These are phyloP conservation scores for Yamadazyma diddensiae DNA, from an alignment of 1,139 yeast species.

Conservation along the genomic window DNA sequence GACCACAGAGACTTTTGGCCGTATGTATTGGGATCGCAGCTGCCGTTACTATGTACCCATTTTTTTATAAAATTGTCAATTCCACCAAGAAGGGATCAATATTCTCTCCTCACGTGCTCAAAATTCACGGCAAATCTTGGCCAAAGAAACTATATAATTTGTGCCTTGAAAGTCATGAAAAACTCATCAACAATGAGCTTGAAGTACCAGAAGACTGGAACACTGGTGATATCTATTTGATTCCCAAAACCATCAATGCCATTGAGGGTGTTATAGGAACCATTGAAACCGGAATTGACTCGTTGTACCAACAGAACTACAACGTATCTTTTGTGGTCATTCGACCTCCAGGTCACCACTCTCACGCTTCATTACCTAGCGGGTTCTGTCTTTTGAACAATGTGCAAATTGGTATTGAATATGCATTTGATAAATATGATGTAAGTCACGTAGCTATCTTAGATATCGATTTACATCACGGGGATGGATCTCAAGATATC, in stretches of 20 bases:
- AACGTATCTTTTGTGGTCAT: slow-evolving; percentile 67
- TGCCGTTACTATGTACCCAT: slow-evolving; percentile 70
- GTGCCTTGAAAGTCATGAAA: slow-evolving; percentile 57
- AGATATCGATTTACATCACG: slow-evolving; percentile 86
- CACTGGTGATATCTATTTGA: slow-evolving; percentile 76
- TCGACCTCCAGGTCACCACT: slow-evolving; percentile 89
- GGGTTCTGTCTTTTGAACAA: slow-evolving; percentile 87
- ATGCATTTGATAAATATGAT: slow-evolving; percentile 61
- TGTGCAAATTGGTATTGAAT: slow-evolving; percentile 79
- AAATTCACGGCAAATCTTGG: slow-evolving; percentile 79
- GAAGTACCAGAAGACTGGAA: slow-evolving; percentile 87
- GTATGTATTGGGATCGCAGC: slow-evolving; percentile 76
- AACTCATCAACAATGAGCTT: slow-evolving; percentile 51
- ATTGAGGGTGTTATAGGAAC: slow-evolving; percentile 80
- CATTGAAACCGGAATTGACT: slow-evolving; percentile 69
- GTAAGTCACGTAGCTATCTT: slow-evolving; percentile 80
- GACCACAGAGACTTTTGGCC: slow-evolving; percentile 80
- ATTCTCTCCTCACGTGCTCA: slow-evolving; percentile 56
- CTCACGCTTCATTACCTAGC: slow-evolving; percentile 80
- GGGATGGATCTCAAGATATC: slow-evolving; percentile 90
- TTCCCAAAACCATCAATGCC: slow-evolving; percentile 67
- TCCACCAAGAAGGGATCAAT: slow-evolving; percentile 49
- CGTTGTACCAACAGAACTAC: slow-evolving; percentile 41
- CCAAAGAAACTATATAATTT: slow-evolving; percentile 57
- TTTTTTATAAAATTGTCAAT: slow-evolving; percentile 51